Base-by-base conservation (phyloP, 2,329 filamentous ascomycete species). In the Colletotrichum sp. region DNA sequence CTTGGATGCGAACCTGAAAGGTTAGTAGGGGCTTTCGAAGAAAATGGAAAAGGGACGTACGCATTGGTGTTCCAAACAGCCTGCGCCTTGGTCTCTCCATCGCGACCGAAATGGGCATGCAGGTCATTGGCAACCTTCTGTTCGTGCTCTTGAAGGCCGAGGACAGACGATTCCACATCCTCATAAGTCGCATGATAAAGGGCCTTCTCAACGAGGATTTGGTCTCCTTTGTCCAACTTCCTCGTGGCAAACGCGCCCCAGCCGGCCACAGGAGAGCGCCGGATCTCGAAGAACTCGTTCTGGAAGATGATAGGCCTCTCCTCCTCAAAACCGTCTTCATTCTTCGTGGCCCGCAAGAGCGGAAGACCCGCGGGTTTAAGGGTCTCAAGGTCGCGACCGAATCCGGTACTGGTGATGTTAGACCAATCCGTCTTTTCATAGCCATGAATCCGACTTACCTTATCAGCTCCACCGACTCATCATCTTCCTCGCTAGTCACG, bases 31-130 rank as follows among this genome's bases (percentile, higher is more conserved):
- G n/a, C n/a, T n/a, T n/a, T n/a, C n/a, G n/a, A n/a, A n/a, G n/a
- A n/a, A n/a, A n/a, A n/a, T n/a, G 5, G 26, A 4, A 24, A 13
- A 13, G 8, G 12, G 32, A 81, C 87, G 80, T 80, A 90, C 88
- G 85, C 83, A 75, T 91, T 90, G 0, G 88, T 88, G 26, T 79
- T 80, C 82, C 86, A 87, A 24, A 89, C 84, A 5, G 84, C 84
- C 30, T 84, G 80, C 21, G 71, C 13, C 36, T 78, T 78, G 67
- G 83, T 80, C 48, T 77, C 70, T 73, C 84, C 80, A 26, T 78
- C 74, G 16, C 80, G 74, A 15, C 80, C 75, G 72, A 15, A 32
- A 28, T 85, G 84, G 0, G 82, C 82, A 55, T 87, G 82, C 5
- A 91, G 84, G 3, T 81, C 81, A 10, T 85, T 65, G 15, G 84